Base-by-base conservation (phyloP, 768 basidiomycete genomes). In the Podaxis pistillaris region DNA sequence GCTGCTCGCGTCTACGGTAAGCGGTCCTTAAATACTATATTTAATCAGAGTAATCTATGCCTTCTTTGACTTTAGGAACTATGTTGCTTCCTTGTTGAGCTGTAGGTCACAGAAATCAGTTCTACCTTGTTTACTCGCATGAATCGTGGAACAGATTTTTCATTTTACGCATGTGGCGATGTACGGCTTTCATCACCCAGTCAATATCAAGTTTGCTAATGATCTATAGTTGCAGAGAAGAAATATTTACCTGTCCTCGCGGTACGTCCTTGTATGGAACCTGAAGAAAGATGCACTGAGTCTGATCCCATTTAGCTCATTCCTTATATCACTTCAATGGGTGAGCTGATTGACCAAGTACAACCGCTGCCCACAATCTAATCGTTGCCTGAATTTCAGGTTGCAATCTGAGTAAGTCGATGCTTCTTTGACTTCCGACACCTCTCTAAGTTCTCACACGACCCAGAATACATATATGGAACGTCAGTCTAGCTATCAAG, bases 151-250 rank as follows among this genome's bases (percentile, higher is more conserved):
- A 33, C 19, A 58, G 58, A 22, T 51, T 59, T n/a, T 59, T 59
- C 22, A 59, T 59, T 7, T 24, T 59, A 41, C 58, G 58, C 2
- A 50, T 51, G 58, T 59, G 58, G 58, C 58, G 58, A 17, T 59
- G 58, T 59, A 36, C 9, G 58, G 36, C n/a, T 26, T 13, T 28
- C 33, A 15, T 36, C n/a, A 24, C 12, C 22, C 22, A 3, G n/a
- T 38, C 22, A 22, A 8, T 19, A 3, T 19, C n/a, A 19, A 12
- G n/a, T 2, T 22, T 51, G 9, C 37, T 9, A 8, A 19, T 40
- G 15, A 22, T 26, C 15, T 11, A n/a, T 26, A 59, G 58, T 59
- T 51, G 58, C 49, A n/a, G 58, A 59, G 33, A 59, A 24, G 15
- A 59, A 59, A 22, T 8, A 22, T 11, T 17, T 59, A 15, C 49